Conservation (phyloP, 768 basidiomycete genomes). For the Suillus luteus region DNA sequence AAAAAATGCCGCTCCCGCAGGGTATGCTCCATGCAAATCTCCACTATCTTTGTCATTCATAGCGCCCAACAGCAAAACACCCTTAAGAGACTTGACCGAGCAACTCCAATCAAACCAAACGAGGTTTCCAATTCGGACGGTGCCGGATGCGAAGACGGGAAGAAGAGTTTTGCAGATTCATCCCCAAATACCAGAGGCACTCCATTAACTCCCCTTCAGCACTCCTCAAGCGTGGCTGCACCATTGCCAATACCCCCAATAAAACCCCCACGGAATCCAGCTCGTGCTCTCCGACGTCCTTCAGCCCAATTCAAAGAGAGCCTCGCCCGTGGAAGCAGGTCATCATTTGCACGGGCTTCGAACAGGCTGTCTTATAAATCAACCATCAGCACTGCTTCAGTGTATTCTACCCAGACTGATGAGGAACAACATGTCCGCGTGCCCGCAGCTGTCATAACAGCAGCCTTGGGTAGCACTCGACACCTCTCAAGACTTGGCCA, state of each 20-base stretch:
- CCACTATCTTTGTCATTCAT: not conserved
- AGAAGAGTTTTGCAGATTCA: not conserved
- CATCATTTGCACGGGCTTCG: not conserved
- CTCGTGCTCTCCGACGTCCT: not conserved
- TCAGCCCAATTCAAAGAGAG: not conserved
- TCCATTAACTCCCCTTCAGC: not conserved
- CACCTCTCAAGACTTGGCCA: slow-evolving; percentile 18
- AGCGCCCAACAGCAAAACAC: slow-evolving; percentile 4
- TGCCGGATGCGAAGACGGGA: not conserved
- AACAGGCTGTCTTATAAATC: slow-evolving; percentile 21
- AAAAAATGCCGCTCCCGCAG: not conserved
- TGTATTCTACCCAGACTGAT: slow-evolving; percentile 41
- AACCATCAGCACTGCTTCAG: slow-evolving; percentile 36
- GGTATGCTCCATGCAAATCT: not conserved
- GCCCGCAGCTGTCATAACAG: slow-evolving; percentile 38
- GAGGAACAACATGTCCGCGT: slow-evolving; percentile 36
- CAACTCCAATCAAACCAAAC: not conserved
- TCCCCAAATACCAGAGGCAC: not conserved
- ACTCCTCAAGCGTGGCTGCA: not conserved
- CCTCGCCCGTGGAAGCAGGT: not conserved
- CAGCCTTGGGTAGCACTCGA: slow-evolving; percentile 35
- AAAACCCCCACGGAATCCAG: slow-evolving; percentile 4
- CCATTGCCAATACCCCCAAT: not conserved
- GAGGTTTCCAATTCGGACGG: not conserved
- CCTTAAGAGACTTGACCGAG: not conserved